Percentiles rank a stretch among this genome's conserved stretches.
Evolutionary conservation across 164 flowering plant species (phyloP).

Genomic region (Tetrastigma voinierianum): DNA sequence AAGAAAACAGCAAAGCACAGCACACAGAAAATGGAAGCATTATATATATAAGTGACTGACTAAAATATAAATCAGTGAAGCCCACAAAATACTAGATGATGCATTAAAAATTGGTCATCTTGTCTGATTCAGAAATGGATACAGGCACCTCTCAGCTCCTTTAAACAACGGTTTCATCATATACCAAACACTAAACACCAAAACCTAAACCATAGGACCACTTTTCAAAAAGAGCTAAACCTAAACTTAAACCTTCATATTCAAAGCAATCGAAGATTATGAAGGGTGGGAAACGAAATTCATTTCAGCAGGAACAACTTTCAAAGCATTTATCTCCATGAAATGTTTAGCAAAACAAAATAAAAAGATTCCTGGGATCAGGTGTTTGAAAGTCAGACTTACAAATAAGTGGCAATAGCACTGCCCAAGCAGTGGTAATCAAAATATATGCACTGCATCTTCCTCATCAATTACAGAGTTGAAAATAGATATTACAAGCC

Average conservation of each 20-base stretch:
- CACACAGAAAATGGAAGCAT: too few species aligned
- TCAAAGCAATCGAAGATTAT: not conserved
- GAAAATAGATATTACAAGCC: conserved; percentile 39
- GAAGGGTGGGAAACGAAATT: not conserved
- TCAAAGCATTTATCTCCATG: not conserved
- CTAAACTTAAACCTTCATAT: too few species aligned
- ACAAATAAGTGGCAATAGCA: not conserved
- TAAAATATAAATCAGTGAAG: too few species aligned
- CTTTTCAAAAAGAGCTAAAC: too few species aligned
- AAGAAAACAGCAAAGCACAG: too few species aligned
- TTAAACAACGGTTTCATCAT: not conserved
- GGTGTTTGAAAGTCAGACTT: not conserved
- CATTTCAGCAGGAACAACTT: not conserved
- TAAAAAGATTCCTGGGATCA: too few species aligned
- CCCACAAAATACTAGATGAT: too few species aligned
- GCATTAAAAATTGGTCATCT: too few species aligned
- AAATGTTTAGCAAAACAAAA: too few species aligned
- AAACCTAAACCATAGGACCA: not conserved
- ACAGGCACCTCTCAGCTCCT: not conserved
- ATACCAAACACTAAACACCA: too few species aligned
- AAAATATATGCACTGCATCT: conserved; percentile 30
- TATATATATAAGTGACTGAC: too few species aligned
- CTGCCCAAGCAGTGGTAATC: conserved; percentile 6
- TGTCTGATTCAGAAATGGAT: not conserved
- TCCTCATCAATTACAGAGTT: conserved; percentile 33